Evolutionary conservation across 352 stramenopile genomes (phyloP).

Genomic region (Pythium monospermum): DNA sequence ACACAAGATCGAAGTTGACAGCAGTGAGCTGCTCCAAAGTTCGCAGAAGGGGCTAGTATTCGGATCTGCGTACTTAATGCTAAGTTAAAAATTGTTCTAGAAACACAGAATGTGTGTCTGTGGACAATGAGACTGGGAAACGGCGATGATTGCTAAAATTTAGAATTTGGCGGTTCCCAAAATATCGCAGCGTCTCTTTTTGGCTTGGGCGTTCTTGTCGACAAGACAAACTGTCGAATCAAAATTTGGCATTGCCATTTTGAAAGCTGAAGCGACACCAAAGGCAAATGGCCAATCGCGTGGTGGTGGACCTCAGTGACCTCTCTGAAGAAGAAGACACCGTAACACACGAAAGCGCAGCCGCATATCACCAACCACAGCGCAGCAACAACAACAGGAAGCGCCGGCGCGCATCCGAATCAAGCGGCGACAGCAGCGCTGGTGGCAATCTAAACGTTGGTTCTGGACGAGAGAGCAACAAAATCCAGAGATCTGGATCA

Average conservation of each 20-base stretch:
- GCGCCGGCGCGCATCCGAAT: not conserved
- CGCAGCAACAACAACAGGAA: not conserved
- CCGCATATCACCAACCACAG: not conserved
- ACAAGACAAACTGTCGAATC: not conserved
- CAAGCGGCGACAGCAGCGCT: not conserved
- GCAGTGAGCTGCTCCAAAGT: not conserved
- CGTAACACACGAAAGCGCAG: too few species aligned
- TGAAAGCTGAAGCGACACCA: too few species aligned
- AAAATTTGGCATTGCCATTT: not conserved
- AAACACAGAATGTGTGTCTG: constrained; percentile 13
- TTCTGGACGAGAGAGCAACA: constrained; percentile 2
- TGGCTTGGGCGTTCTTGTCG: not conserved
- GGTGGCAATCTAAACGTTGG: constrained; percentile 2
- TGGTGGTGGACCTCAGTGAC: not conserved
- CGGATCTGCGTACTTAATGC: too few species aligned
- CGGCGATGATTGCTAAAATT: constrained; percentile 8
- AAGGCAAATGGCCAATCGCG: constrained; percentile 12
- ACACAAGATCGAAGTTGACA: constrained; percentile 9
- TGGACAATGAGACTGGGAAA: not conserved
- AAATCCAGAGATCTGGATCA: constrained; percentile 6
- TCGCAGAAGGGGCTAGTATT: too few species aligned
- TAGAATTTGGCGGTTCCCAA: constrained; percentile 8
- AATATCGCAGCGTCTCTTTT: constrained; percentile 7
- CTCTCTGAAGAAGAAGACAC: not conserved
- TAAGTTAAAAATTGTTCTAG: too few species aligned